Base-by-base conservation (phyloP, 164 flowering plant species). In the Paratinospora sagittata region DNA sequence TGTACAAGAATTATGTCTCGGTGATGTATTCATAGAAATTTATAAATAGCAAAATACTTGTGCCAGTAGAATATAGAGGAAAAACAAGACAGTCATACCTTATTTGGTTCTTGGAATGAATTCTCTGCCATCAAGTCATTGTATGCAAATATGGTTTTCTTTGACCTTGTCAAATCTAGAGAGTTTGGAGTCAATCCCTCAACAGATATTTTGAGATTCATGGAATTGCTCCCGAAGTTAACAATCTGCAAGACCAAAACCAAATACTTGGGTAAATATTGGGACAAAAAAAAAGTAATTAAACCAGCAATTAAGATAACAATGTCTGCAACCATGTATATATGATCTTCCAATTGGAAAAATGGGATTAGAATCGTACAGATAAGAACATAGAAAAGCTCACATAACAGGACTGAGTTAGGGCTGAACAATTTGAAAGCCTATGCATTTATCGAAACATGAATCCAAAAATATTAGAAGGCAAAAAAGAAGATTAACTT, bases 101-200 rank as follows among this genome's bases (percentile, higher is more conserved):
- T 92, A 0, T 67, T 76, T 71, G 92, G 97, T 13, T 80, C 70
- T 33, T 66, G n/a, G 76, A 93, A 89, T 61, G 97, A 88, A 68
- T 95, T 92, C 81, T 91, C 99, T 76, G 88, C 97, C 96, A 79
- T 87, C 75, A 83, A 58, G 72, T 85, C 84, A 47, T n/a, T 62
- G 41, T 96, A 85, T 14, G 90, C 82, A 61, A 95, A 82, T 16
- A 74, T 79, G 13, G 85, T 87, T 82, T 83, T 85, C 4, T 74
- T 83, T 70, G 89, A 81, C 27, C 86, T 90, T 11, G 76, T 68
- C 5, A 75, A 57, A 52, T 67, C 65, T 27, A 76, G 34, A 17
- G 84, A 63, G 69, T 87, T 82, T 24, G 75, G 67, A n/a, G 76
- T 79, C 82, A 88, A 63, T 27, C 93, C 97, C 39, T 68, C 70